These are phyloP conservation scores for Ogataea populi-albae DNA, from an alignment of 805 yeast genomes.

Conservation along the genomic window DNA sequence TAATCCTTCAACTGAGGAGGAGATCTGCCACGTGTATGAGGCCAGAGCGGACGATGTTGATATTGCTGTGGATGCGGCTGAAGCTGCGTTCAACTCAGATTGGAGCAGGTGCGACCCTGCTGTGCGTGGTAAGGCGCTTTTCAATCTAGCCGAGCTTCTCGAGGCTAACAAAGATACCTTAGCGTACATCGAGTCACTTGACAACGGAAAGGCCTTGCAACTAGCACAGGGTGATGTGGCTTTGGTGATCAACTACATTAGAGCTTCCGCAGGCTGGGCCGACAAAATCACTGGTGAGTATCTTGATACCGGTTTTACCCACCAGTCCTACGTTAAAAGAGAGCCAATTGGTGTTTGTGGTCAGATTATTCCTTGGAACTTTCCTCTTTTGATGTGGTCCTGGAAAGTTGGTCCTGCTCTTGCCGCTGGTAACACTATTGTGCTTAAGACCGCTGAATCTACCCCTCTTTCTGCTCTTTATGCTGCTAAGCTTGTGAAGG, in stretches of 20 bases:
- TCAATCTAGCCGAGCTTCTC: slow-evolving; percentile 65
- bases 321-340: slow-evolving; percentile 62
- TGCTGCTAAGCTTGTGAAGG: slow-evolving; percentile 57
- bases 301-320: slow-evolving; percentile 59
- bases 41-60: slow-evolving; percentile 65
- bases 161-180: slow-evolving; percentile 62
- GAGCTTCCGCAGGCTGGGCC: slow-evolving; percentile 72
- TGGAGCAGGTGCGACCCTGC: slow-evolving; percentile 64
- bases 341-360: slow-evolving; percentile 84
- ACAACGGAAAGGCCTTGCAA: slow-evolving; percentile 72
- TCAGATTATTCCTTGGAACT: slow-evolving; percentile 83
- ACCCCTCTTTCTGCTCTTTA: slow-evolving; percentile 73
- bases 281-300: slow-evolving; percentile 66
- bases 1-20: slow-evolving; percentile 53
- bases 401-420: slow-evolving; percentile 82
- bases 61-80: slow-evolving; percentile 65
- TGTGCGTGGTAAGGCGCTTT: slow-evolving; percentile 49
- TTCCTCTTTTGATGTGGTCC: slow-evolving; percentile 74
- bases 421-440: slow-evolving; percentile 72
- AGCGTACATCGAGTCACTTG: slow-evolving; percentile 67
- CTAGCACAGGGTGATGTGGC: slow-evolving; percentile 67
- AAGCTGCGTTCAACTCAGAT: slow-evolving; percentile 49
- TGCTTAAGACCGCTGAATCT: slow-evolving; percentile 73
- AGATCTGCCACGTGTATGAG: slow-evolving; percentile 48
- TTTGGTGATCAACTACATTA: slow-evolving; percentile 59